phyloP scores from a whole-genome alignment of 768 basidiomycete genomes.

The Phylloporus sp. region DNA sequence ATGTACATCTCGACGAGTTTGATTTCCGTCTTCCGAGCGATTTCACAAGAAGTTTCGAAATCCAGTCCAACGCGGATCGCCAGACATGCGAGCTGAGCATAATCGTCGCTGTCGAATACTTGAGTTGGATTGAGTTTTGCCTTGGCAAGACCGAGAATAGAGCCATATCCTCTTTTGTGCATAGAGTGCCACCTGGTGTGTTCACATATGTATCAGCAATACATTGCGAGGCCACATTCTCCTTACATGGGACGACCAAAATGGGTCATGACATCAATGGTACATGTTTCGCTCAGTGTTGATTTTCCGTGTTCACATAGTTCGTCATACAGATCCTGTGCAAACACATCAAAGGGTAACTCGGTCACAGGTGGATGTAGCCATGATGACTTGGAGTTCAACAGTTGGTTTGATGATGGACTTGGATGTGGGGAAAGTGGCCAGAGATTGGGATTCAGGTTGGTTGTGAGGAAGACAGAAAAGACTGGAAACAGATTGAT shows the following conservation, averaged over 20 bases:
- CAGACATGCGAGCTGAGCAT: background rate
- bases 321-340: background rate
- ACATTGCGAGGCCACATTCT: background rate
- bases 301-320: background rate
- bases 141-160: background rate
- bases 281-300: background rate
- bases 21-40: background rate
- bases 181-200: background rate
- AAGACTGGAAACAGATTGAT: no score
- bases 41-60: background rate
- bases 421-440: no score
- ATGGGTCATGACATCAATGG: background rate
- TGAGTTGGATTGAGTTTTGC: background rate
- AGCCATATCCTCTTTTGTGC: rapidly evolving
- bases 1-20: background rate
- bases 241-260: background rate
- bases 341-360: background rate
- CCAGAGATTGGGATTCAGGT: no score
- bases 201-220: background rate
- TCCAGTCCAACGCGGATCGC: background rate
- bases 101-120: rapidly evolving
- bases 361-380: background rate
- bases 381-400: no score
- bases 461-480: no score
- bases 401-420: no score